Conservation (phyloP, 169 alveolate genomes). For the Babesia divergens region DNA sequence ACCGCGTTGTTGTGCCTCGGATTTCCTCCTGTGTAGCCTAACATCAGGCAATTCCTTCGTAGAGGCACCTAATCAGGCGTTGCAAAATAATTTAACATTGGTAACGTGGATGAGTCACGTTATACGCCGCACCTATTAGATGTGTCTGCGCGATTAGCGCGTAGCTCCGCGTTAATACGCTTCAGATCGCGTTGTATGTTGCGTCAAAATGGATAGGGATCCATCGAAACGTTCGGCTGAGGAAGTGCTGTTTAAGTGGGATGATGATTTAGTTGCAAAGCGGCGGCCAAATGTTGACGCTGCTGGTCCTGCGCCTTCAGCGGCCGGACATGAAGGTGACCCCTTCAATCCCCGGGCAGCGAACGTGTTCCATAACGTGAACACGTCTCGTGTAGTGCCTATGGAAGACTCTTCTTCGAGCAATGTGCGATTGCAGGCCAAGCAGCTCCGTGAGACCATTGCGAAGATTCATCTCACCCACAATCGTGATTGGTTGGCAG, state of each 20-base stretch:
- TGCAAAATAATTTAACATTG: no score
- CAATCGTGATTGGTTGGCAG: conserved; percentile 45
- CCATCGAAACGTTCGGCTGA: conserved; percentile 10
- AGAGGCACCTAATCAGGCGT: no score
- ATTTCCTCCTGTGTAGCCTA: no score
- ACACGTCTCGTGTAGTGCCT: conserved; percentile 3
- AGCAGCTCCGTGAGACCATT: conserved; percentile 20
- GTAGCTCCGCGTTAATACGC: neutral
- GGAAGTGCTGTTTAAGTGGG: conserved; percentile 64
- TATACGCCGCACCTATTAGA: no score
- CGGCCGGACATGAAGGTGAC: neutral
- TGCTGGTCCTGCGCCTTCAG: neutral
- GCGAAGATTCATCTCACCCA: conserved; percentile 31
- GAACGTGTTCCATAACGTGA: neutral
- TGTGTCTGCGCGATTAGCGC: neutral
- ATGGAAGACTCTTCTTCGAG: neutral
- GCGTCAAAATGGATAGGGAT: conserved; percentile 12
- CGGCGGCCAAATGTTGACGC: neutral
- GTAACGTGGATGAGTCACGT: no score
- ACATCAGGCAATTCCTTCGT: no score
- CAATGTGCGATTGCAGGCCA: conserved; percentile 13
- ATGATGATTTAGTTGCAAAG: conserved; percentile 4
- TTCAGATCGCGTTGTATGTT: neutral
- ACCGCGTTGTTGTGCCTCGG: no score
- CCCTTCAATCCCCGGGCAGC: conserved; percentile 4